Base-by-base conservation (phyloP, 2,329 filamentous ascomycete species). In the Ustulina deusta region DNA sequence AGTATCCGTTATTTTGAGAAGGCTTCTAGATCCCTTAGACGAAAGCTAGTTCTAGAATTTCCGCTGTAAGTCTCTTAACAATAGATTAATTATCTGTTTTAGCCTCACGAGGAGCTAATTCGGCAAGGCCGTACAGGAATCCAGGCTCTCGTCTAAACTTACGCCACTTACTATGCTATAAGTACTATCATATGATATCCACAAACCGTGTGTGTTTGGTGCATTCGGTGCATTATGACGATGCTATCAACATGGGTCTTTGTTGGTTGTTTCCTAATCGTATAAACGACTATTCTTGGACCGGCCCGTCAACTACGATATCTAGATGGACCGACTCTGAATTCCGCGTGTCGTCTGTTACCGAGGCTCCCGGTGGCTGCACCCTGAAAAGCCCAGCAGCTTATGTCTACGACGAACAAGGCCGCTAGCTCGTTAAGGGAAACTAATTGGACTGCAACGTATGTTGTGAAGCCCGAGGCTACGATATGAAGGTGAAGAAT, bases 251-350 rank as follows among this genome's bases (percentile, higher is more conserved):
- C 7, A 44, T 48, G n/a, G 38, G 20, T 34, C 13, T 27, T 27
- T 9, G 22, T 25, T 48, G 9, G 20, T 6, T 13, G 46, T 40
- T n/a, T 64, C 15, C 20, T 54, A 6, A 60, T 60, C 44, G 25
- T 44, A 58, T 52, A 42, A 40, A n/a, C 3, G 48, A 55, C 36
- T 49, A 63, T 51, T 51, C 15, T 55, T 55, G 17, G 52, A 55
- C 44, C 25, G 54, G 34, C 54, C 42, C 10, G 42, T 56, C 17
- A 32, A 56, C 54, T 29, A 40, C n/a, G 38, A 54, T 22, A 44
- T 52, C 46, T 46, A 20, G 29, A 49, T 63, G 11, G 38, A 9
- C 36, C 48, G 48, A 13, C 48, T 25, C 36, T 17, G 25, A 63
- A 63, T 55, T 11, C 34, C 5, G 34, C 9, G 34, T 27, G 22